Conservation (phyloP, 2,329 filamentous ascomycete genomes). For the Curvularia spicifera region DNA sequence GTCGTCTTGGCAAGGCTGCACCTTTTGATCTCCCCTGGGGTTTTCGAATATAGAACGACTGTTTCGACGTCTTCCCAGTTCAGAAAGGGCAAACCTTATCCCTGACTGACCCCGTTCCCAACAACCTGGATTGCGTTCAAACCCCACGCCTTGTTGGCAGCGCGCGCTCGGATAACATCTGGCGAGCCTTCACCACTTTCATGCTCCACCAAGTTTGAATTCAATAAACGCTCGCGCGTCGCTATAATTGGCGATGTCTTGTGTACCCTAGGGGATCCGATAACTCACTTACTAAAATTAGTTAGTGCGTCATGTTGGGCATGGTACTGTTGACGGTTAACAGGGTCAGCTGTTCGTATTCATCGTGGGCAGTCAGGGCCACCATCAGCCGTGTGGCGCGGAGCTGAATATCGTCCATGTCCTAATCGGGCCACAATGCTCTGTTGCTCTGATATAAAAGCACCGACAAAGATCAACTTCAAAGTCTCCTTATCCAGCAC, state of each 20-base stretch:
- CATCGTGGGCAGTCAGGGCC: background rate
- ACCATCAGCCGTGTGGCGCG: background rate
- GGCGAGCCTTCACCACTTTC: background rate
- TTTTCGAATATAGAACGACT: background rate
- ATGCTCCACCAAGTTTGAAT: background rate
- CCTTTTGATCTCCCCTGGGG: background rate
- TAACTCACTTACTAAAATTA: background rate
- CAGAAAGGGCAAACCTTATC: background rate
- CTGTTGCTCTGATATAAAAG: background rate
- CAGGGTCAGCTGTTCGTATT: constrained; percentile 1
- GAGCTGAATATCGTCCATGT: background rate
- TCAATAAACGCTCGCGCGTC: background rate
- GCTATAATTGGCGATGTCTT: background rate
- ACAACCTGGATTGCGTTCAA: background rate
- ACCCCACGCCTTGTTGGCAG: background rate
- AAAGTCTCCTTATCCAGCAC: background rate
- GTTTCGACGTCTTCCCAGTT: background rate
- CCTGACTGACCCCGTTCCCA: background rate
- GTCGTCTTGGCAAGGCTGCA: background rate
- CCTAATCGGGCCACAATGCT: background rate
- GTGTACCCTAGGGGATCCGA: background rate
- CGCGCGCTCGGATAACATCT: background rate
- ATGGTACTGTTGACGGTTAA: background rate
- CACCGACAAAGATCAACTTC: background rate
- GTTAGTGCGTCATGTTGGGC: background rate